Evolutionary conservation across 108 stramenopile genomes (phyloP), one percentile per base, ranked within the genome.

Genomic region (Parietichytrium sp.): DNA sequence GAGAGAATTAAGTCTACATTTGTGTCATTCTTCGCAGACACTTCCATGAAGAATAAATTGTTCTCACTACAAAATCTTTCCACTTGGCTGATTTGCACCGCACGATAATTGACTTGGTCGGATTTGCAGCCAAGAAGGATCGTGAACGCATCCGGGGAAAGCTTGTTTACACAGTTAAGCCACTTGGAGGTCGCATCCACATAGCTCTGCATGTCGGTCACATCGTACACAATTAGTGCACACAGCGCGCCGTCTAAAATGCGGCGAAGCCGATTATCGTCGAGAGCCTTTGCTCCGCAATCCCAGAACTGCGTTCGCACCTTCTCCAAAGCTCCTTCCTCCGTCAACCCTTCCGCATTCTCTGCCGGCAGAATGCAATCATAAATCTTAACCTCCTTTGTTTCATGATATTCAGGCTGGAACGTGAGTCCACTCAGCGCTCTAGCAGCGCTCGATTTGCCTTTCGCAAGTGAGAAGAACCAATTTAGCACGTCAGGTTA

Each of bases 181-280:
- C 61, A 72, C 15, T 25, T n/a, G 38, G 42, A 45, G 38, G 61
- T 72, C 16, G 61, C 61, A 6, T 20, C 38, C 38, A 45, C 61
- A 42, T 72, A 72, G 61, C 61, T 72, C 10, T 47, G 36, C 1
- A 6, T 45, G 3, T 72, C 61, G 13, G 61, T 72, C 20, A 72
- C 61, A 38, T 72, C 61, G 20, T 72, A 72, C 29, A 72, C 6
- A 1, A 72, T 72, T 16, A 72, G 42, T 10, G 61, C 33, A 42
- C 61, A 72, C 29, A 72, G 18, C 38, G 61, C 61, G 33, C 61
- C 61, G 42, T 72, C 61, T 16, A 72, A 42, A 33, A 72, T 72
- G 10, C 61, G 61, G 13, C 45, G 38, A 42, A 72, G 61, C 6
- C 61, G 61, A 31, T 23, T 1, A 10, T 72, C 20, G 20, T 72